Percentiles rank a stretch among this genome's conserved stretches.
Evolutionary conservation across 148 eudicot genomes (phyloP).

Genomic region (Gaultheria prostrata): DNA sequence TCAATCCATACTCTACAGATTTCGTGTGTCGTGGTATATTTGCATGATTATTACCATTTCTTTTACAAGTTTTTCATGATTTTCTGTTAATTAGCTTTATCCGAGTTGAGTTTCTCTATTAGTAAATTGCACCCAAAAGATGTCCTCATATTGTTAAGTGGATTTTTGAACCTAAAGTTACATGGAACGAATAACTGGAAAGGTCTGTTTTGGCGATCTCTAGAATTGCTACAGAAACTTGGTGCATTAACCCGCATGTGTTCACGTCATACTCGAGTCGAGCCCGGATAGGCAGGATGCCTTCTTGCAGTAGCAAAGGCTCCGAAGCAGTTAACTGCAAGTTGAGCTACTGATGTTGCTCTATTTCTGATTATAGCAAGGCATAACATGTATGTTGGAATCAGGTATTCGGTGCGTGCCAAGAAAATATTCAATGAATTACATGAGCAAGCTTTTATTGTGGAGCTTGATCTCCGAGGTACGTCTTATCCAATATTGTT

Average conservation of each 20-base stretch:
- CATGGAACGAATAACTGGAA: not conserved
- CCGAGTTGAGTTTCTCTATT: not conserved
- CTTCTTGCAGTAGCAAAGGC: not conserved
- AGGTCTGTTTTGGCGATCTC: not conserved
- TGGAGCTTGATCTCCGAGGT: slow-evolving; percentile 60
- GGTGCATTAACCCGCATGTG: not conserved
- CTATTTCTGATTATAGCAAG: not conserved
- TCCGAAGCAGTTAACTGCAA: not conserved
- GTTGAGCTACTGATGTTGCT: not conserved
- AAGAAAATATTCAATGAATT: slow-evolving; percentile 63
- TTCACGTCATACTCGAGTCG: not conserved
- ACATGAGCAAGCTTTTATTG: slow-evolving; percentile 67
- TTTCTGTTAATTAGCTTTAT: not conserved
- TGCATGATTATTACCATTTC: not conserved
- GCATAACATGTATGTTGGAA: slow-evolving; percentile 10
- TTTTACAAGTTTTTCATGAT: not conserved
- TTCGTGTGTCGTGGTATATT: not conserved
- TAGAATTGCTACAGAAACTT: not conserved
- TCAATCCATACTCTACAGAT: not conserved
- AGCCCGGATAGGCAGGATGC: not conserved
- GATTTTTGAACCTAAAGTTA: not conserved
- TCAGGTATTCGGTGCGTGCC: slow-evolving; percentile 77
- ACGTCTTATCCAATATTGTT: not conserved
- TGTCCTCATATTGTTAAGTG: not conserved
- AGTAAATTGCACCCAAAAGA: not conserved